Evolutionary conservation across 805 yeast genomes (phyloP), one percentile per base, ranked within the genome.

Genomic region (Wickerhamomyces rabaulensis): DNA sequence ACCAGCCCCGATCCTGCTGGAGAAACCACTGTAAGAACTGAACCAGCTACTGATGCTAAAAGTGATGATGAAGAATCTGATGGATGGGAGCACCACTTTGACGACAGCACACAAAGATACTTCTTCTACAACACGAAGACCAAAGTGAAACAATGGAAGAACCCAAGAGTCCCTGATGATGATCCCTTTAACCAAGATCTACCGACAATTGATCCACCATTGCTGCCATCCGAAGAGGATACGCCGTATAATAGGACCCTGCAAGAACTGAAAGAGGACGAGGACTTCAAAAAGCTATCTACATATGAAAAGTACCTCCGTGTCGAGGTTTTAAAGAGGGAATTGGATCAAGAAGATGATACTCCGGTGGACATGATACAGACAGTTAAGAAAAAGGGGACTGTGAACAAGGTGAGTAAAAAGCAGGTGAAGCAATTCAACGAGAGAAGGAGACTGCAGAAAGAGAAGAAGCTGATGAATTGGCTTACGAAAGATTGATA

Each of bases 21-120:
- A 25, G 13, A 25, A 8, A 3, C 10, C 12, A 25, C 27, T 25
- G 13, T 4, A 8, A 9, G 12, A 7, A 25, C 12, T 7, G 27
- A 25, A 25, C 4, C 16, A 31, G 21, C 16, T 6, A 16, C 20
- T 16, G 17, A 35, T 31, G 13, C 39, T 19, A 35, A 31, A 10
- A 9, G 27, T 22, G 43, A 29, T n/a, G 26, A 39, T 13, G 37
- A 16, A 16, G 46, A 48, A 21, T 40, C 43, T 26, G 53, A 50
- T 41, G 53, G 53, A 6, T 50, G 53, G 53, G 51, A 44, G 10
- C 51, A 44, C 22, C 40, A 42, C 26, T 50, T 44, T 23, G 53
- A 50, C 20, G 43, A 44, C 1, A 17, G 13, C 8, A 44, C 51
- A 3, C 42, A 42, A 37, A 39, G 48, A 22, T 47, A 25, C 27